Conservation (phyloP, 441 rosid genomes). For the Brassica balearica region DNA sequence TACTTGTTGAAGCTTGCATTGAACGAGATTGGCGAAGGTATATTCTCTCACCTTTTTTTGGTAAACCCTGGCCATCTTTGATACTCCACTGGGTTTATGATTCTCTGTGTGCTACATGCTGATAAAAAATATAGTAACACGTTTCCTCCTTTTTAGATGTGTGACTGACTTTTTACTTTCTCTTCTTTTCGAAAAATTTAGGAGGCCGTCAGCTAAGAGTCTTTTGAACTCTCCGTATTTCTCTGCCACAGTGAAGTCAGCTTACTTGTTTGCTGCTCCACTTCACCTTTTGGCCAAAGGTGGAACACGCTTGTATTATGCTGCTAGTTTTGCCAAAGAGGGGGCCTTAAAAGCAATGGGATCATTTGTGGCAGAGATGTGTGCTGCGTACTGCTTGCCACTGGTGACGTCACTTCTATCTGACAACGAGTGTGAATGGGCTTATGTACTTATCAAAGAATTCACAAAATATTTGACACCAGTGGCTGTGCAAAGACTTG, state of each 20-base stretch:
- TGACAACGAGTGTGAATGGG: conserved; percentile 85
- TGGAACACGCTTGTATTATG: conserved; percentile 76
- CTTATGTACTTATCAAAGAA: conserved; percentile 79
- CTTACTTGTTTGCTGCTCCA: conserved; percentile 86
- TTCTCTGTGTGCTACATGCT: conserved; percentile 29
- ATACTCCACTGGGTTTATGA: background rate
- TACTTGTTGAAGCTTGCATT: conserved; percentile 82
- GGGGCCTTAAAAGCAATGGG: conserved; percentile 94
- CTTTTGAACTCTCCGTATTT: conserved; percentile 90
- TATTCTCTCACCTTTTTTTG: conserved; percentile 14
- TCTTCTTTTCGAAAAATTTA: conserved; percentile 48
- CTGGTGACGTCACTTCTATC: conserved; percentile 63
- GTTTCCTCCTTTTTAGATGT: conserved; percentile 13
- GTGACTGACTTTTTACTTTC: conserved; percentile 35
- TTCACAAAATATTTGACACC: conserved; percentile 75
- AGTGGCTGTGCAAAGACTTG: conserved; percentile 66
- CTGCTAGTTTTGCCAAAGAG: conserved; percentile 85
- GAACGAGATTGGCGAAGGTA: conserved; percentile 80
- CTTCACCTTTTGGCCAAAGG: conserved; percentile 78
- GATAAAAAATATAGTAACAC: conserved; percentile 19
- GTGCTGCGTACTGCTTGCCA: conserved; percentile 80
- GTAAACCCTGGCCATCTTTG: conserved; percentile 18
- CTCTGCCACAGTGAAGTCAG: conserved; percentile 77
- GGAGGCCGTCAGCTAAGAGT: conserved; percentile 88
- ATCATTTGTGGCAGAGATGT: conserved; percentile 82